Percentiles rank a stretch among this genome's conserved stretches.
These are phyloP conservation scores for Arxiozyma bovina DNA, from an alignment of 1,139 yeast species.

Conservation along the genomic window DNA sequence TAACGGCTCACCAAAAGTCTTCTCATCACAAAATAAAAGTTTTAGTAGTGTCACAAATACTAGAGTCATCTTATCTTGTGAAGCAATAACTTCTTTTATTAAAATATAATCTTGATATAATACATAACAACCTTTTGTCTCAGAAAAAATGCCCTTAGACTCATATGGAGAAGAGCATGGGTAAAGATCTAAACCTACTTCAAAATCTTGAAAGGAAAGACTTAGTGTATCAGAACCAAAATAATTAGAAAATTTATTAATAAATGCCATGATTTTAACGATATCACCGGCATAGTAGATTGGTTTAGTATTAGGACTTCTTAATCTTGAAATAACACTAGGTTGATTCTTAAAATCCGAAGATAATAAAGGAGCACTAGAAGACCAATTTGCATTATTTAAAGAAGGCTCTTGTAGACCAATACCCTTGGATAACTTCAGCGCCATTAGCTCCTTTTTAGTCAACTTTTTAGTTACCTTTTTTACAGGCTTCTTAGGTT, in stretches of 20 bases:
- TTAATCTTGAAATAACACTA: conserved; percentile 24
- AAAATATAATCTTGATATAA: conserved; percentile 26
- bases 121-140: conserved; percentile 11
- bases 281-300: conserved; percentile 42
- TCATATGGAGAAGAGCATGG: conserved; percentile 11
- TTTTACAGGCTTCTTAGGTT: background rate
- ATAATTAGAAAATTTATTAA: conserved; percentile 37
- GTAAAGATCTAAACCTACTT: conserved; percentile 40
- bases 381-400: conserved; percentile 13
- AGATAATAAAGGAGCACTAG: conserved; percentile 22
- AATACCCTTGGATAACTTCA: conserved; percentile 1
- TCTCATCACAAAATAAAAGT: conserved; percentile 19
- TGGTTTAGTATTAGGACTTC: conserved; percentile 27
- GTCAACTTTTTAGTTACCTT: conserved; percentile 2
- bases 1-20: conserved; percentile 5
- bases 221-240: conserved; percentile 31
- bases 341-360: conserved; percentile 25
- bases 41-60: conserved; percentile 23
- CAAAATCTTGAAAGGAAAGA: conserved; percentile 43
- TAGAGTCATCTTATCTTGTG: conserved; percentile 28
- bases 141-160: conserved; percentile 7
- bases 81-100: conserved; percentile 21
- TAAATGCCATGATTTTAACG: conserved; percentile 36
- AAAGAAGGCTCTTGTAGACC: conserved; percentile 17
- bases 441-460: background rate